Base-by-base conservation (phyloP, 805 yeast genomes). In the Saitoella complicata region DNA sequence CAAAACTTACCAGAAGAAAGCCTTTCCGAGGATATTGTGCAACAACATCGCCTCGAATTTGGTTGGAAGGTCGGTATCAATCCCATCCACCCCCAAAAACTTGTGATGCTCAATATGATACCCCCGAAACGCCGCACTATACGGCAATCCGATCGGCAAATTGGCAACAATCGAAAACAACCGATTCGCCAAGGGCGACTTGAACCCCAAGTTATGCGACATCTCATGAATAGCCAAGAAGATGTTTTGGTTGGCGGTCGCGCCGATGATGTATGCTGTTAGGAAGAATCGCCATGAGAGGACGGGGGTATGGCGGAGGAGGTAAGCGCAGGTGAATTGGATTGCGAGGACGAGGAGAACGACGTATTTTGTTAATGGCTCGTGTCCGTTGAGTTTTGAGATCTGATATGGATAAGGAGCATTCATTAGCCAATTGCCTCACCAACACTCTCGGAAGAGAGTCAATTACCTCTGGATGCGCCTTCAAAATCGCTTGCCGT, bases 31-130 rank as follows among this genome's bases (percentile, higher is more conserved):
- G 1, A 85, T 75, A 51, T 76, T 81, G 29, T 86, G 78, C 34
- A 86, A 66, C 5, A 86, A 56, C 0, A 78, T 38, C 0, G 93
- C 91, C 61, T 86, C 96, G 33, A 76, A 69, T 29, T 63, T 58
- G 0, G 95, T 86, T 34, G 96, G 96, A 49, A 86, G 66, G 59
- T 86, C 96, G 0, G 95, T 80, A 62, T 86, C 96, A 53, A 74
- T 75, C 43, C 70, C 67, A 54, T 76, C 80, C 58, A 86, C 94
- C 12, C 96, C 96, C 55, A 82, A 63, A 55, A 81, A 85, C 61
- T 86, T 86, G 64, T 86, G 96, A 57, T 86, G 96, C 35, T 86
- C 66, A 59, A 84, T 84, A 57, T 86, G 96, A 60, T 86, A 86
- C 6, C 95, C 95, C 49, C 82, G 80, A 66, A 86, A 72, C 49